phyloP scores from a whole-genome alignment of 331 rosid genomes.

The Cydonia oblonga region DNA sequence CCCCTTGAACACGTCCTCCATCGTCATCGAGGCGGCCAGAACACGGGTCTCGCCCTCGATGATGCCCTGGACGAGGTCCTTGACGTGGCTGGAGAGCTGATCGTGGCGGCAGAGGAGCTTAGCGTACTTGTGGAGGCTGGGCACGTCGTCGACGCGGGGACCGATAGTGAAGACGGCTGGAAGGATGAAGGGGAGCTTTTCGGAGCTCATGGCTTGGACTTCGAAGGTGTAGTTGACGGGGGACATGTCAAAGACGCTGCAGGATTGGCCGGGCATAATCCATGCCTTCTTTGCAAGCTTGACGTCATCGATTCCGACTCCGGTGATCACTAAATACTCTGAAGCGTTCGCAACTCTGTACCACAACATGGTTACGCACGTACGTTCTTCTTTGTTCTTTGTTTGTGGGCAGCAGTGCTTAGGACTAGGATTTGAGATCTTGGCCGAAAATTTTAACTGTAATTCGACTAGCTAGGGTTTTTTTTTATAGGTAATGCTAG shows the following conservation, averaged over 20 bases:
- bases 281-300: slow-evolving; percentile 47
- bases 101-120: slow-evolving; percentile 43
- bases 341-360: slow-evolving; percentile 41
- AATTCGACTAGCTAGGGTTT: no score
- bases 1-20: slow-evolving; percentile 52
- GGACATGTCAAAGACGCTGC: slow-evolving; percentile 39
- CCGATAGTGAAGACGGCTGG: slow-evolving; percentile 64
- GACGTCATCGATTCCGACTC: slow-evolving; percentile 32
- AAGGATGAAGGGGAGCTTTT: slow-evolving; percentile 64
- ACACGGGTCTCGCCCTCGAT: slow-evolving; percentile 68
- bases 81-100: slow-evolving; percentile 41
- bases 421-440: no score
- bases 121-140: slow-evolving; percentile 29
- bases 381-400: not conserved
- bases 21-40: slow-evolving; percentile 55
- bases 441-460: no score
- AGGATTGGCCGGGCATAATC: slow-evolving; percentile 40
- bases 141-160: slow-evolving; percentile 26
- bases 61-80: slow-evolving; percentile 46
- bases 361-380: slow-evolving; percentile 2
- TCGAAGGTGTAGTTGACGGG: slow-evolving; percentile 67
- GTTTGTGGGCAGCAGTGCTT: not conserved
- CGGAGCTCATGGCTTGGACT: slow-evolving; percentile 66
- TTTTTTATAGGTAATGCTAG: no score
- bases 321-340: slow-evolving; percentile 45